Conservation (phyloP, 495 filamentous ascomycete species). For the Letharia columbiana region DNA sequence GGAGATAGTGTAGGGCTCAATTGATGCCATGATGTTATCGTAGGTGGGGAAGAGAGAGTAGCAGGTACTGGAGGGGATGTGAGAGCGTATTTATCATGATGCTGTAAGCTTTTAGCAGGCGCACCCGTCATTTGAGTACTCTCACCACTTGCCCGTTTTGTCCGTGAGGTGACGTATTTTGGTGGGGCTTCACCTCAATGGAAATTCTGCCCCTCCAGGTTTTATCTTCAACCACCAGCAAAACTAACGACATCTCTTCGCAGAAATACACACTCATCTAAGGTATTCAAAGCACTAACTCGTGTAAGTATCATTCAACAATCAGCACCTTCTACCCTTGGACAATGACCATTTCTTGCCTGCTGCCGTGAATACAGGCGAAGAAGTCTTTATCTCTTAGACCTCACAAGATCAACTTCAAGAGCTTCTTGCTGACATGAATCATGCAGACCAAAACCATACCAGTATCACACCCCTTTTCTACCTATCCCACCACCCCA, state of each 20-base stretch:
- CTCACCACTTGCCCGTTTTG: not conserved
- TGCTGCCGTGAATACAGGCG: not conserved
- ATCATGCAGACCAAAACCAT: not conserved
- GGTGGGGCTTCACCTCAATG: constrained; percentile 10
- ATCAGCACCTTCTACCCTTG: not conserved
- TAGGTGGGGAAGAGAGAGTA: not conserved
- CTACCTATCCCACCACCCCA: not conserved
- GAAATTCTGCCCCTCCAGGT: constrained; percentile 3
- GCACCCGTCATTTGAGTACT: not conserved
- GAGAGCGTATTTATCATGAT: not conserved
- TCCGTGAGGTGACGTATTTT: constrained; percentile 12
- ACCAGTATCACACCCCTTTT: no score
- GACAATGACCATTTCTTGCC: not conserved
- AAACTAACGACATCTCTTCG: not conserved
- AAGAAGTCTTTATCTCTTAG: not conserved
- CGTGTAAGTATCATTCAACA: not conserved
- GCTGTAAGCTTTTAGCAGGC: not conserved
- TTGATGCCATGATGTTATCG: constrained; percentile 18
- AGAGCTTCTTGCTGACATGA: not conserved
- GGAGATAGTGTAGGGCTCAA: constrained; percentile 33
- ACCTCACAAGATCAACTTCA: not conserved
- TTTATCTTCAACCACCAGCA: not conserved
- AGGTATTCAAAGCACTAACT: not conserved
- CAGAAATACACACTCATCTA: not conserved
- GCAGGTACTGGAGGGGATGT: constrained; percentile 1